Conservation (phyloP, 345 rosid species). For the Brassica nigra region DNA sequence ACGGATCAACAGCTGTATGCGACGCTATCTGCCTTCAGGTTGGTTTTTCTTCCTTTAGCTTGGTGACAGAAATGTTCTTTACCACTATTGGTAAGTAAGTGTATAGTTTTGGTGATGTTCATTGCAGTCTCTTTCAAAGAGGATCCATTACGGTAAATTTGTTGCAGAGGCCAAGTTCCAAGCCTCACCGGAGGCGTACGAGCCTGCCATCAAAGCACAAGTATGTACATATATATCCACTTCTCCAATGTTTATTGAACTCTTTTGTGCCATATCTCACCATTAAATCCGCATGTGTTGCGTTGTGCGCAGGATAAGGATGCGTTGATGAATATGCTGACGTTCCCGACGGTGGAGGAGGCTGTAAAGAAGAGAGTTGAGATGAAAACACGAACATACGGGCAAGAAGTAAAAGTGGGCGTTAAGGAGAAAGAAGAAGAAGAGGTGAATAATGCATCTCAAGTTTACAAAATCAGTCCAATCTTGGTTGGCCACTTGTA, state of each 20-base stretch:
- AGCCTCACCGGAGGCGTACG: conserved; percentile 65
- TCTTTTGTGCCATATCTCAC: not conserved
- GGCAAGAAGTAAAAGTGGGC: conserved; percentile 50
- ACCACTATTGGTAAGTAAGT: not conserved
- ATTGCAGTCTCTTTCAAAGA: conserved; percentile 83
- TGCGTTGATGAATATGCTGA: conserved; percentile 58
- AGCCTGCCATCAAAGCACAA: conserved; percentile 70
- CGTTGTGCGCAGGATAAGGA: conserved; percentile 50
- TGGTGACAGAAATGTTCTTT: not conserved
- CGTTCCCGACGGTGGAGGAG: conserved; percentile 60
- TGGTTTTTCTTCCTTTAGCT: not conserved
- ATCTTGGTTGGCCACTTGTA: conserved; percentile 63
- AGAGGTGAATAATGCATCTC: conserved; percentile 23
- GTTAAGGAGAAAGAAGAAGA: conserved; percentile 8
- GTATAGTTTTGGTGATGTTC: not conserved
- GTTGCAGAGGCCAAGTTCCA: conserved; percentile 93
- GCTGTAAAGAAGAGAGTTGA: conserved; percentile 65
- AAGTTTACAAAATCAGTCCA: conserved; percentile 64
- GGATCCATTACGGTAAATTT: conserved; percentile 92
- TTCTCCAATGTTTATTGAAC: not conserved
- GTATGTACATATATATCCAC: not conserved
- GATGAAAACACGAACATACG: conserved; percentile 63
- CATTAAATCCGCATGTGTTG: too few relatives aligned
- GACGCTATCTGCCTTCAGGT: conserved; percentile 92
- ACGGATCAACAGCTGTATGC: conserved; percentile 92